A percentile compares a stretch with the other conserved stretches of the same genome.
These are phyloP conservation scores for Mesotaenium endlicherianum DNA, from an alignment of 139 green algal species.

Conservation along the genomic window DNA sequence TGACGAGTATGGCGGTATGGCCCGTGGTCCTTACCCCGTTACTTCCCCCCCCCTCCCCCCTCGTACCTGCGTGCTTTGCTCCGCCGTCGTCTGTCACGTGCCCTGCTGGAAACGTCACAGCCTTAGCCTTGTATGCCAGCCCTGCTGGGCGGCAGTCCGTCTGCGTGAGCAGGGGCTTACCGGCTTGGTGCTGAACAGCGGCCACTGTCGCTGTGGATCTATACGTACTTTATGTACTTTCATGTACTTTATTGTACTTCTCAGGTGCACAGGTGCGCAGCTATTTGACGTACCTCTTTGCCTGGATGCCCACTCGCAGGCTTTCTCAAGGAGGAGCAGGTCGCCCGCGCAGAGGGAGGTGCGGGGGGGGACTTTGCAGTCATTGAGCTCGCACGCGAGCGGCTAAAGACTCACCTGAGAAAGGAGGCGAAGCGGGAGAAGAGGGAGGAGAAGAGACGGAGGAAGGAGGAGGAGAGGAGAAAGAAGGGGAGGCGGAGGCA, in stretches of 20 bases:
- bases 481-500: not conserved
- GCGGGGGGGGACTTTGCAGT: not conserved
- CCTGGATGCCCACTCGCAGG: not conserved
- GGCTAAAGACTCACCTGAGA: not conserved
- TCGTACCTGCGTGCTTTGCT: not conserved
- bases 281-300: not conserved
- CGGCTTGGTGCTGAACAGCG: not conserved
- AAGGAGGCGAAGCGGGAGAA: not conserved
- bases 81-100: not conserved
- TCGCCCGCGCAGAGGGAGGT: not conserved
- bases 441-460: not conserved
- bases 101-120: not conserved
- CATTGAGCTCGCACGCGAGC: not conserved
- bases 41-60: not conserved
- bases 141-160: not conserved
- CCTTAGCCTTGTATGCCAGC: no score
- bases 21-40: not conserved
- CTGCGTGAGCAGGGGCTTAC: not conserved
- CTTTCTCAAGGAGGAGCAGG: not conserved
- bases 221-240: not conserved
- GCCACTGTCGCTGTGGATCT: not conserved
- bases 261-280: not conserved
- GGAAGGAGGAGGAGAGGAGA: slow-evolving; percentile 13
- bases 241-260: not conserved
- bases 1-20: slow-evolving; percentile 44